Conservation (phyloP, 2,329 filamentous ascomycete species). For the Sordariomycetes sp. region DNA sequence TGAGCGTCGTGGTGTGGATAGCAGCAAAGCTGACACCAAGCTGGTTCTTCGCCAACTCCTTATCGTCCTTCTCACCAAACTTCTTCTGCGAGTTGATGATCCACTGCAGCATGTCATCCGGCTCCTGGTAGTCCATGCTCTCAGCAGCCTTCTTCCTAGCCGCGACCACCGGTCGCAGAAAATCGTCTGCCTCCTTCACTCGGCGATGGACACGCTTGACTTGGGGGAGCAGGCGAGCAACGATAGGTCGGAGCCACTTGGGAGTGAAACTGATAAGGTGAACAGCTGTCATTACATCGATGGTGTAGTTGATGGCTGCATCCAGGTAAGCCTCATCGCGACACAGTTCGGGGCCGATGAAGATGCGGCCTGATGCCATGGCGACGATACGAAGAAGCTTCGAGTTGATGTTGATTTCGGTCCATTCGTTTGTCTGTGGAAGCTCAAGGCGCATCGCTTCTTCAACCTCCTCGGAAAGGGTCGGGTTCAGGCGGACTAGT, state of each 20-base stretch:
- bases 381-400: conserved; percentile 34
- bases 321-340: conserved; percentile 33
- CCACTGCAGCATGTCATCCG: conserved; percentile 40
- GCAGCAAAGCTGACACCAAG: conserved; percentile 36
- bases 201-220: conserved; percentile 22
- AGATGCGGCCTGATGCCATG: conserved; percentile 34
- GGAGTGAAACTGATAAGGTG: conserved; percentile 15
- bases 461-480: conserved; percentile 26
- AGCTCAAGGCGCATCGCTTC: conserved; percentile 22
- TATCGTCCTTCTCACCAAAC: conserved; percentile 18
- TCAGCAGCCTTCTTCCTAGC: conserved; percentile 11
- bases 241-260: conserved; percentile 22
- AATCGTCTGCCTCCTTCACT: conserved; percentile 18
- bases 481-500: conserved; percentile 24
- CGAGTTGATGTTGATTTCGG: conserved; percentile 25
- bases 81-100: conserved; percentile 27
- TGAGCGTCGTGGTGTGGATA: conserved; percentile 40
- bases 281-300: conserved; percentile 28
- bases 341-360: conserved; percentile 36
- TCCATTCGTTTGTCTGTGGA: conserved; percentile 28
- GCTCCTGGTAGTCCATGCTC: conserved; percentile 14
- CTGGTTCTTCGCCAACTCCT: conserved; percentile 29
- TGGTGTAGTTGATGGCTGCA: conserved; percentile 36
- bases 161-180: conserved; percentile 25
- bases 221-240: conserved; percentile 19